Evolutionary conservation across 331 rosid genomes (phyloP).

Genomic region (Rhamnella rubrinervis): DNA sequence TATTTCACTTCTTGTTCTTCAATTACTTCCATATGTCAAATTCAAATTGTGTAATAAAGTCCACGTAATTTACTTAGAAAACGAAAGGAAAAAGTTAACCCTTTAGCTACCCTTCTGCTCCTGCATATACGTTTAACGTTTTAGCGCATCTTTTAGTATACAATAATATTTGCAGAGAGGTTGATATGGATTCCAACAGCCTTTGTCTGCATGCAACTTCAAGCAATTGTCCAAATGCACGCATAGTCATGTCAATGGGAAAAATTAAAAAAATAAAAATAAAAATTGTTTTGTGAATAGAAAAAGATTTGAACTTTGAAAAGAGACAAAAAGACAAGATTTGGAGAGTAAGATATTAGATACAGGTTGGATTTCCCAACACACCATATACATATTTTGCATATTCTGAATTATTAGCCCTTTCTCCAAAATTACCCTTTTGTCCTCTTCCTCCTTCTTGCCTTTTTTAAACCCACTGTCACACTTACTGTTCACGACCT

Average conservation of each 20-base stretch:
- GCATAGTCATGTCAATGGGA: constrained; percentile 8
- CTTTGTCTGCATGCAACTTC: not conserved
- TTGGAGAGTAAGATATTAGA: constrained; percentile 33
- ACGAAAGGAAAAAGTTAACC: not conserved
- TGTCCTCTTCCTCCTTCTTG: constrained; percentile 44
- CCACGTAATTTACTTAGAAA: not conserved
- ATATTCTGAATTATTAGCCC: constrained; percentile 23
- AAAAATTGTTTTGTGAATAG: not conserved
- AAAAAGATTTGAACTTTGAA: constrained; percentile 33
- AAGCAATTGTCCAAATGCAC: constrained; percentile 17
- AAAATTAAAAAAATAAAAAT: not conserved
- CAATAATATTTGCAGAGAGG: too few relatives aligned
- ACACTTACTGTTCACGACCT: constrained; percentile 33
- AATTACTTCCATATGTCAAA: too few relatives aligned
- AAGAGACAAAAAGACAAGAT: constrained; percentile 30
- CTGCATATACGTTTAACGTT: too few relatives aligned
- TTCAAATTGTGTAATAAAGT: too few relatives aligned
- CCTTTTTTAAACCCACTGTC: constrained; percentile 29
- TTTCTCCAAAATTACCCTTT: constrained; percentile 43
- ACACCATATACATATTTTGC: not conserved
- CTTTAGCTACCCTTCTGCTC: too few relatives aligned
- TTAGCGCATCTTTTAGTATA: too few relatives aligned
- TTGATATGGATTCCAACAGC: too few relatives aligned
- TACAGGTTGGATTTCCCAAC: constrained; percentile 55
- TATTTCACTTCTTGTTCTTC: too few relatives aligned